A percentile compares a stretch with the other conserved stretches of the same genome.
Conservation (phyloP, 1,284 basidiomycete species). For the Puccinia triticina region DNA sequence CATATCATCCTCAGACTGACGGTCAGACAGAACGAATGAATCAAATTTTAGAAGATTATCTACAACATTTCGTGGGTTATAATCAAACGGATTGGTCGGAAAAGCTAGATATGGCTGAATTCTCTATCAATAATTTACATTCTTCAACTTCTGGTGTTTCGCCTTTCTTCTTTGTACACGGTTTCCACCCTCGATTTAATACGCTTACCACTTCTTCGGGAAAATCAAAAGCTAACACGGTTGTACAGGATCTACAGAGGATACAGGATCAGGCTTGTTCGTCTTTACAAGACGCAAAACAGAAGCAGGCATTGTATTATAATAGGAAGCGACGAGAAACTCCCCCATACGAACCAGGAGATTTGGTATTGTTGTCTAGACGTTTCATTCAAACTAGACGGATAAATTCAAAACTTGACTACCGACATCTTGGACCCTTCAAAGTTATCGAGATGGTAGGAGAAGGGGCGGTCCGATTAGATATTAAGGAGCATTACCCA, state of each 20-base stretch:
- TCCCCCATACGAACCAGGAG: background rate
- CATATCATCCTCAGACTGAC: constrained; percentile 30
- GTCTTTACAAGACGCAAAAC: background rate
- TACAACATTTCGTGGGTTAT: too few relatives aligned
- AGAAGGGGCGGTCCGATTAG: background rate
- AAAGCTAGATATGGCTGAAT: constrained; percentile 29
- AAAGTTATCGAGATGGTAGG: constrained; percentile 23
- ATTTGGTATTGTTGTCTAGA: constrained; percentile 16
- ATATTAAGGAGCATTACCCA: background rate
- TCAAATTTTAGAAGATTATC: too few relatives aligned
- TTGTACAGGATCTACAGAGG: background rate
- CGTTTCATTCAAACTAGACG: background rate
- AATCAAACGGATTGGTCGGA: constrained; percentile 15
- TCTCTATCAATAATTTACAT: constrained; percentile 26
- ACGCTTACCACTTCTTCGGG: background rate
- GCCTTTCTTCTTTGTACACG: constrained; percentile 36
- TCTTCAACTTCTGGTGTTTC: constrained; percentile 1
- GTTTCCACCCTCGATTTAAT: too few relatives aligned
- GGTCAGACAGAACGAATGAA: too few relatives aligned
- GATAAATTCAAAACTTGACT: constrained; percentile 10
- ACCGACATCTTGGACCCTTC: too few relatives aligned
- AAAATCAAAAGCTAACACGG: background rate
- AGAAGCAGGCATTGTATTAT: background rate
- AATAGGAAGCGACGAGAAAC: too few relatives aligned
- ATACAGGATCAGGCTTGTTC: background rate